Conservation (phyloP, 495 filamentous ascomycete species). For the Lophium mytilinum region DNA sequence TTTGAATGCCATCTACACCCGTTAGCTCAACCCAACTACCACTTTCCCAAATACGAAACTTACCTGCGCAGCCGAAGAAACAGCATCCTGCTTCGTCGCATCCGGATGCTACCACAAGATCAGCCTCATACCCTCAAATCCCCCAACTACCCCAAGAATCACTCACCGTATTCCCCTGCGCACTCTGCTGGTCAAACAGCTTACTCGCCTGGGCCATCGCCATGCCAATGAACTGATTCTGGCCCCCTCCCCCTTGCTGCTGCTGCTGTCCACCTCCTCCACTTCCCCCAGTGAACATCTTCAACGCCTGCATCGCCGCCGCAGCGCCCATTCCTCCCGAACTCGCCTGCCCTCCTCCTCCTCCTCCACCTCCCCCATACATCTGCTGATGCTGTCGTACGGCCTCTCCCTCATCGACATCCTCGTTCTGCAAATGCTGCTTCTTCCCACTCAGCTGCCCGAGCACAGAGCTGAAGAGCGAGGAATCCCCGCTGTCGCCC, state of each 20-base stretch:
- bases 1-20: conserved; percentile 50
- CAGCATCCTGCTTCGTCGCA: conserved; percentile 53
- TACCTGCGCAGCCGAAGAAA: conserved; percentile 48
- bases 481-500: conserved; percentile 38
- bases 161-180: conserved; percentile 45
- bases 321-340: conserved; percentile 46
- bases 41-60: too few species aligned
- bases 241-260: conserved; percentile 34
- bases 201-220: conserved; percentile 61
- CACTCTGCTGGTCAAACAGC: conserved; percentile 54
- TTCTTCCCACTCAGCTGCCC: conserved; percentile 40
- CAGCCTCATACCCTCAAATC: neutral
- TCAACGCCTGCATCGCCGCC: conserved; percentile 60
- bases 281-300: conserved; percentile 52
- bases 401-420: conserved; percentile 50
- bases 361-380: conserved; percentile 39
- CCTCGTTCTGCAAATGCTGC: conserved; percentile 38
- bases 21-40: too few species aligned
- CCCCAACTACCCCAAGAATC: neutral
- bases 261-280: conserved; percentile 7
- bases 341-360: conserved; percentile 19
- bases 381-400: conserved; percentile 49
- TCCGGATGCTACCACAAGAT: conserved; percentile 18
- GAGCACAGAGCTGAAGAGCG: conserved; percentile 44
- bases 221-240: conserved; percentile 57